Conservation (phyloP, 1,139 yeast genomes). For the Pichia sp. region DNA sequence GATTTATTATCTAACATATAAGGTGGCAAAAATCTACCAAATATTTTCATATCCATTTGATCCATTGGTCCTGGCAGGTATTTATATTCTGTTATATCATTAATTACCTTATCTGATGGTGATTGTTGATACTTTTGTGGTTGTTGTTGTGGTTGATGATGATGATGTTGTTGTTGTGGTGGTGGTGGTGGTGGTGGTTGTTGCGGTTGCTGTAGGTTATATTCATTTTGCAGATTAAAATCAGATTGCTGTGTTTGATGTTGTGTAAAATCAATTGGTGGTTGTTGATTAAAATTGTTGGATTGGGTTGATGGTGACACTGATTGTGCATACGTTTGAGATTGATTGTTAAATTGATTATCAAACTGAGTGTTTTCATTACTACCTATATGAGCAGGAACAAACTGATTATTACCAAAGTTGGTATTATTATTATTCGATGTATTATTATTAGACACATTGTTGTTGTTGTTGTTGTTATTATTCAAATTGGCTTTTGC, state of each 20-base stretch:
- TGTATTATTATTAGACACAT: conserved; percentile 1
- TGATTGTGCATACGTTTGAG: neutral
- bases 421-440: conserved; percentile 1
- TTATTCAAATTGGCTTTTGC: conserved; percentile 32
- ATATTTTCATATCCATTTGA: conserved; percentile 72
- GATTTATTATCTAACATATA: conserved; percentile 46
- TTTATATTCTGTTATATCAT: conserved; percentile 22
- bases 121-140: neutral
- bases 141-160: too few relatives aligned
- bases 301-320: neutral
- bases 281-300: neutral
- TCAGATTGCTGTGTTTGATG: neutral
- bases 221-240: neutral
- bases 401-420: conserved; percentile 13
- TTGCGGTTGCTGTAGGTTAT: neutral
- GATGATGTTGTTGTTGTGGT: neutral
- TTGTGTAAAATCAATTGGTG: neutral
- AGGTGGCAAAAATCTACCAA: conserved; percentile 79
- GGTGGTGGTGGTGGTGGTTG: neutral
- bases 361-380: neutral
- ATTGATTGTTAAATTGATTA: neutral
- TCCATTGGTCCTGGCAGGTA: conserved; percentile 81
- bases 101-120: neutral
- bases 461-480: neutral
- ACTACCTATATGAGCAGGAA: conserved; percentile 25